Base-by-base conservation (phyloP, 2,329 filamentous ascomycete genomes). In the Reticulascus tulasneorum region DNA sequence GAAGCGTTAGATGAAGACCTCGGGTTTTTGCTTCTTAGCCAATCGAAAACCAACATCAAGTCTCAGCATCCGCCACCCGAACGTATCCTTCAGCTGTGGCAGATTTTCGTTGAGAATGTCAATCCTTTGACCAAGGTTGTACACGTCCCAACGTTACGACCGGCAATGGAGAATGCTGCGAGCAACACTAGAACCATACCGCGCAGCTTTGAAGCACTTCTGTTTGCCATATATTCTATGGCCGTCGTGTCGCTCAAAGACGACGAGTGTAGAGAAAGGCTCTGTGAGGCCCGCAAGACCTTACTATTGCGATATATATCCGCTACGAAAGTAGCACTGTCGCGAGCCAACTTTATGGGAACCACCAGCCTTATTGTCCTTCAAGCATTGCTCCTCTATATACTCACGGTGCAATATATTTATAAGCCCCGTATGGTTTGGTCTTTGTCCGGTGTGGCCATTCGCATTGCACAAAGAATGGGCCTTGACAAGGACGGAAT, bases 121-220 rank as follows among this genome's bases (percentile, higher is more conserved):
- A 84, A 90, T 47, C 84, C 85, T 0, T 55, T 87, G 27, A 77
- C 79, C 45, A 89, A 88, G 53, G 61, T 77, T 27, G 77, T 86
- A 22, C 85, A 90, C 51, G 73, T 82, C 2, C 84, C 84, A 0
- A 79, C 79, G 63, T 88, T 7, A 84, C 83, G 1, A 79, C 79
- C 6, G n/a, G 38, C 38, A 15, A 73, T 79, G 53, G 69, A 82
- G 23, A 74, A 84, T 37, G 79, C 80, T 5, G 73, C 71, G 2
- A 68, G 67, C 12, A 69, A 76, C 42, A 60, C 80, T 13, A 59
- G 63, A 9, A 67, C 65, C 24, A 57, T 86, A 2, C 70, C 71
- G 0, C 66, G 72, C 22, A 63, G 62, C 0, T 60, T 77, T 5
- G 77, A 83, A 48, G 76, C 79, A 1, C 57, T 86, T 11, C 69